phyloP scores from a whole-genome alignment of 1,139 yeast species.

The Yamadazyma triangularis region DNA sequence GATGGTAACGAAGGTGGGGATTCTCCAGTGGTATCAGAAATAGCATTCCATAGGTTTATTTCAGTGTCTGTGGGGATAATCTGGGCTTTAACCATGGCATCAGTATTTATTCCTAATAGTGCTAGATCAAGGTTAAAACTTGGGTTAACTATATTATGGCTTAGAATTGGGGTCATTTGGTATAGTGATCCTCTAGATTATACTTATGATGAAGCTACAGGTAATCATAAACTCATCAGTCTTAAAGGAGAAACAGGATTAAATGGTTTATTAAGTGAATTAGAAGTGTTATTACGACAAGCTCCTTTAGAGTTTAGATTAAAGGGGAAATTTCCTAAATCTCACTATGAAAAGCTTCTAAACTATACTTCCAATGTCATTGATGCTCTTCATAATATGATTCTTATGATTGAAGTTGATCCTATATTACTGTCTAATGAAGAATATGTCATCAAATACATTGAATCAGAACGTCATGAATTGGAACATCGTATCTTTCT shows the following conservation, averaged over 20 bases:
- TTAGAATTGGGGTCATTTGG: conserved; percentile 81
- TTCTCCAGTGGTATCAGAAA: conserved; percentile 65
- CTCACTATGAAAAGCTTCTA: conserved; percentile 48
- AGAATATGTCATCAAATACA: conserved; percentile 49
- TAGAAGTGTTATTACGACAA: conserved; percentile 57
- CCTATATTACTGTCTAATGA: conserved; percentile 53
- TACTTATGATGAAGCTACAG: conserved; percentile 11
- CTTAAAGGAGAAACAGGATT: conserved; percentile 50
- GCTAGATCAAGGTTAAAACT: conserved; percentile 65
- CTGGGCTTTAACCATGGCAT: conserved; percentile 70
- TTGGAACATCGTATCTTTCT: conserved; percentile 68
- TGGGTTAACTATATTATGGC: conserved; percentile 68
- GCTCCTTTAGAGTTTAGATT: conserved; percentile 75
- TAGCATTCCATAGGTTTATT: conserved; percentile 73
- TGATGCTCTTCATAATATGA: conserved; percentile 72
- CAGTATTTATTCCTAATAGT: conserved; percentile 66
- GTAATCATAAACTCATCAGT: conserved; percentile 35
- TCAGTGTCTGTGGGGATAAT: conserved; percentile 70
- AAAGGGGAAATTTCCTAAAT: conserved; percentile 66
- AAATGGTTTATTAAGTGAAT: conserved; percentile 55
- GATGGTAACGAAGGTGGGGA: conserved; percentile 70
- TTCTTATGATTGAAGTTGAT: conserved; percentile 62
- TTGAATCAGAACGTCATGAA: conserved; percentile 59
- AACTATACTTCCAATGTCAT: conserved; percentile 59
- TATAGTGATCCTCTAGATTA: conserved; percentile 48